Evolutionary conservation across 805 yeast genomes (phyloP), one percentile per base, ranked within the genome.

Genomic region (Candida patagonica): DNA sequence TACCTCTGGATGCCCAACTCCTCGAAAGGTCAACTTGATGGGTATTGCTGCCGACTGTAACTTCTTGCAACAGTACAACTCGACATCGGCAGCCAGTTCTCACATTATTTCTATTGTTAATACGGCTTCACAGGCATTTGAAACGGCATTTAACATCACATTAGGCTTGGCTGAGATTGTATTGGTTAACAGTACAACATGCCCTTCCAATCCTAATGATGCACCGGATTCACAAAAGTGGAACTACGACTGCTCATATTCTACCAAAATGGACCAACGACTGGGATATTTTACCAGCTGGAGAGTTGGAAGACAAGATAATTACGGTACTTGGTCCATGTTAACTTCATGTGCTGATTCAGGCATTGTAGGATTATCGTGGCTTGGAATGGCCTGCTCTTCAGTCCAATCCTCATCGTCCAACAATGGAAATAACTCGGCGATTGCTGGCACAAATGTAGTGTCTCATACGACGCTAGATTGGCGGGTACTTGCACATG

Each of bases 1-100:
- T 44, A 49, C 54, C 10, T 23, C 43, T 6, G 65, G 65, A 6
- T 60, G 65, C 35, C 61, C 63, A 10, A 37, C 42, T 10, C 45
- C 48, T 2, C 42, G 55, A n/a, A 37, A 54, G 41, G 49, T 59
- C 10, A 61, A 65, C 1, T 48, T 58, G 21, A 49, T 62, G n/a
- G 67, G 67, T 1, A 42, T 60, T 4, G 65, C 58, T 12, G 64
- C 54, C 1, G 67, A 63, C 47, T 60, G 63, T 47, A 55, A 53
- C 45, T 62, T 50, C 42, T 12, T 59, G 32, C 22, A 42, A 19
- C 42, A 33, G n/a, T 61, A 59, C 48, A 47, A 48, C 36, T 41
- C 48, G 23, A 37, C 49, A 16, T 38, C 49, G 8, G 54, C 47
- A 2, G 58, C 58, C 2, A 49, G 57, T 5, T 47, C 54, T 17